Base-by-base conservation (phyloP, 2,329 filamentous ascomycete species). In the Domatiomyces globalis region DNA sequence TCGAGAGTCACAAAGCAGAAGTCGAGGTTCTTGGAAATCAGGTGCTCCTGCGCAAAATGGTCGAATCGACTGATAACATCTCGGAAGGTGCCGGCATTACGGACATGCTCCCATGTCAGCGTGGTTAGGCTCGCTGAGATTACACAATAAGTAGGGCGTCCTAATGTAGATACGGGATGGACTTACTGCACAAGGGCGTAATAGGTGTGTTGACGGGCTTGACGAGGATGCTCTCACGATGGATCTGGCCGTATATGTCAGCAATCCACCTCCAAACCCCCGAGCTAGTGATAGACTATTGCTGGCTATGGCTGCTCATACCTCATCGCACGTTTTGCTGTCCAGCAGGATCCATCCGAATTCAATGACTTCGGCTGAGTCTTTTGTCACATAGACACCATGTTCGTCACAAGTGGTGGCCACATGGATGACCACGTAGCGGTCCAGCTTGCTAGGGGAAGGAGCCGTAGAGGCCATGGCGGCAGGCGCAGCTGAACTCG, bases 131-230 rank as follows among this genome's bases (percentile, higher is more conserved):
- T 95, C 66, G 92, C 89, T 95, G 67, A 50, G 51, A 55, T 58
- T 55, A 46, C 50, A 59, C 52, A 52, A 46, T 56, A 55, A 59
- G 55, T 54, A 49, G 18, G 29, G 17, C 19, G 48, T 43, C 19
- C 49, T 48, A 55, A 58, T 56, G 51, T 55, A 52, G 54, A 53
- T 46, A 57, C 53, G 18, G 45, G 25, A 51, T 49, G 61, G 57
- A 85, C 89, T 83, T 84, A 95, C 89, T 98, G 80, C 92, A 98
- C 49, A 98, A 79, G 55, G 92, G 92, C 60, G 92, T 98, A 66
- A 98, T 98, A 51, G 92, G 92, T 45, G 92, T 98, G 73, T 96
- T 98, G 73, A 95, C 84, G 4, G 92, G 92, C 73, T 96, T 96
- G 63, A 98, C 92, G 44, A 98, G 85, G 50, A 95, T 87, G 66